These are phyloP conservation scores for Dipodascus geniculatus DNA, from an alignment of 805 yeast genomes.

Conservation along the genomic window DNA sequence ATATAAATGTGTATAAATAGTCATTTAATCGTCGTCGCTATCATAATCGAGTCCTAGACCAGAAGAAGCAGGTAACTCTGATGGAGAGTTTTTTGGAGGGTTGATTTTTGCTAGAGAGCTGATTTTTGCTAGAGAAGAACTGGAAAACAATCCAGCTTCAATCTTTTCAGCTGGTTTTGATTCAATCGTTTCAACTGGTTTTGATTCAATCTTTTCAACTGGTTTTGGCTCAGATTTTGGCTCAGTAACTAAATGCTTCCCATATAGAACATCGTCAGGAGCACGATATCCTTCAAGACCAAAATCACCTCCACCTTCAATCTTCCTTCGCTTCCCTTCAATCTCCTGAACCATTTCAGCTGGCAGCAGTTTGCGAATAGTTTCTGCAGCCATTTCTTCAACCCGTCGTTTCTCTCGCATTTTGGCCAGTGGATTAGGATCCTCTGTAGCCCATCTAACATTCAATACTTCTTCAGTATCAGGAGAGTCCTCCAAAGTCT, in stretches of 20 bases:
- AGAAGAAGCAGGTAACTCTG: constrained; percentile 1
- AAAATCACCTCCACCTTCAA: constrained; percentile 9
- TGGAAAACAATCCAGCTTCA: not conserved
- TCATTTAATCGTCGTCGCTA: constrained; percentile 3
- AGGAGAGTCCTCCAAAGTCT: constrained; percentile 41
- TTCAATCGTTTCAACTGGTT: not conserved
- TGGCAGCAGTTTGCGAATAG: constrained; percentile 32
- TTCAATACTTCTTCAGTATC: constrained; percentile 45
- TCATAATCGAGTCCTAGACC: constrained; percentile 2
- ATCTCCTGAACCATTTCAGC: constrained; percentile 29
- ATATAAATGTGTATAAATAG: not conserved
- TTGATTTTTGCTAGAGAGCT: not conserved
- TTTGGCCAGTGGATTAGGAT: constrained; percentile 63
- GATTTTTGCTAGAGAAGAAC: not conserved
- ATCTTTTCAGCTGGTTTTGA: not conserved
- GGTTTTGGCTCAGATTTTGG: constrained; percentile 7
- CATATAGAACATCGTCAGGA: constrained; percentile 18
- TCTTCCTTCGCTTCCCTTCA: constrained; percentile 18
- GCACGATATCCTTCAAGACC: constrained; percentile 20
- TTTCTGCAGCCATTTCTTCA: constrained; percentile 42
- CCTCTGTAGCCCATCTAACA: constrained; percentile 83
- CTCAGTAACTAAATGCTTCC: constrained; percentile 11
- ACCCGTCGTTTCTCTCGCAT: constrained; percentile 35
- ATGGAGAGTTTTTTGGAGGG: not conserved
- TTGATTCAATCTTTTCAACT: not conserved